Conservation (phyloP, 2,329 filamentous ascomycete genomes). For the Microsporum audouinii region DNA sequence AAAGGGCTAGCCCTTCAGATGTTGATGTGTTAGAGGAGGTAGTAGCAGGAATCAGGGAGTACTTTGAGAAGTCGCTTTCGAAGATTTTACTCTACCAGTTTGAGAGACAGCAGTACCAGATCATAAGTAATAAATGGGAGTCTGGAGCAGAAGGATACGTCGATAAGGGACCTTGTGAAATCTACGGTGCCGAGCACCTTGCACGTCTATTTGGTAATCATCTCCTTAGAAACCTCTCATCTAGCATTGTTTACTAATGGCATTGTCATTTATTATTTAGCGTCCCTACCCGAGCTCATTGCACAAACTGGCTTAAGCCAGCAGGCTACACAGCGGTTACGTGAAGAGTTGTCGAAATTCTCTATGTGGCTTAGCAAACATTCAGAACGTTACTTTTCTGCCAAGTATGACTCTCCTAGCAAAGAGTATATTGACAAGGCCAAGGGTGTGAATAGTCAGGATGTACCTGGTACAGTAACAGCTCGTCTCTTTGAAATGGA, state of each 20-base stretch:
- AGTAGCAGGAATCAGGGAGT: slow-evolving; percentile 72
- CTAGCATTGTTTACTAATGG: slow-evolving; percentile 1
- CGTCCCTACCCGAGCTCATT: slow-evolving; percentile 81
- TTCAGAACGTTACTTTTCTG: slow-evolving; percentile 60
- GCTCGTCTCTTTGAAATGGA: slow-evolving; percentile 19
- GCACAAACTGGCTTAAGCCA: slow-evolving; percentile 97
- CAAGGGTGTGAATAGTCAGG: slow-evolving; percentile 10
- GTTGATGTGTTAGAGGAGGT: slow-evolving; percentile 84
- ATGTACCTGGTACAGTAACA: slow-evolving; percentile 23
- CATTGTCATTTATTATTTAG: slow-evolving; percentile 35
- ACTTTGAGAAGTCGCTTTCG: slow-evolving; percentile 83
- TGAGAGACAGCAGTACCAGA: slow-evolving; percentile 77
- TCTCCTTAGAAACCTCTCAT: neutral
- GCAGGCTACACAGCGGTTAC: slow-evolving; percentile 75
- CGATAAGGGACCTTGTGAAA: slow-evolving; percentile 62
- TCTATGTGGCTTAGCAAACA: slow-evolving; percentile 74
- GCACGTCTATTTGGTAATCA: slow-evolving; percentile 71
- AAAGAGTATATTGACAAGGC: slow-evolving; percentile 31
- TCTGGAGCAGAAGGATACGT: slow-evolving; percentile 50
- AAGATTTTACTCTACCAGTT: slow-evolving; percentile 89
- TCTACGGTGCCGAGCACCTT: slow-evolving; percentile 89
- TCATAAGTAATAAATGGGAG: slow-evolving; percentile 61
- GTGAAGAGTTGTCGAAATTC: slow-evolving; percentile 80
- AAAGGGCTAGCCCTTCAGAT: slow-evolving; percentile 43
- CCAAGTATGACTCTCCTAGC: slow-evolving; percentile 33